phyloP scores from a whole-genome alignment of 2,329 filamentous ascomycete species.

The Stemphylium beticola region DNA sequence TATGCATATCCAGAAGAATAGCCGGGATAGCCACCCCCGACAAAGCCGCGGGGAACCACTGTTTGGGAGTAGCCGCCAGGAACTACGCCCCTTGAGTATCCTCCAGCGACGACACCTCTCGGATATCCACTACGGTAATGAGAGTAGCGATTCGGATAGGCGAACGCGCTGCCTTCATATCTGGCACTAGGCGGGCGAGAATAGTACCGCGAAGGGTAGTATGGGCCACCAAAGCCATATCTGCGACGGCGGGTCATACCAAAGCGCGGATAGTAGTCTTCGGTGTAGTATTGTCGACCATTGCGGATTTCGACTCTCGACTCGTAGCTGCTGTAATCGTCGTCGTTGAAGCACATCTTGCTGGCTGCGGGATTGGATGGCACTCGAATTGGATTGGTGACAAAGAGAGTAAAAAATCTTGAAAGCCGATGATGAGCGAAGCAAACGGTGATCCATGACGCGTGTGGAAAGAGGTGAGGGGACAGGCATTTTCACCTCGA shows the following conservation, averaged over 20 bases:
- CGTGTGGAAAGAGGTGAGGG: neutral
- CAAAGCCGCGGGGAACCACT: conserved; percentile 1
- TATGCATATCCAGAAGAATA: conserved; percentile 18
- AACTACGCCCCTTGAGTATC: conserved; percentile 9
- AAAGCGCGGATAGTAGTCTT: conserved; percentile 13
- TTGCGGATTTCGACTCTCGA: conserved; percentile 22
- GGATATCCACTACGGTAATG: conserved; percentile 7
- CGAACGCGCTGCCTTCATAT: conserved; percentile 9
- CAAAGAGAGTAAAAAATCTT: neutral
- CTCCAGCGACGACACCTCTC: neutral
- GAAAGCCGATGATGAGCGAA: neutral
- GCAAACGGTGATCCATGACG: conserved; percentile 5
- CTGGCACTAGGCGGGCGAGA: conserved; percentile 18
- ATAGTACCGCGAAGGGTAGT: conserved; percentile 40
- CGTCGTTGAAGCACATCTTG: conserved; percentile 36
- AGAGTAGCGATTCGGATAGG: conserved; percentile 13
- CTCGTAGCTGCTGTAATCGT: conserved; percentile 20
- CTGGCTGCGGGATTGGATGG: neutral
- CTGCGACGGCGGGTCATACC: conserved; percentile 28
- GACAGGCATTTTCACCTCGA: neutral
- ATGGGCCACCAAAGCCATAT: conserved; percentile 28
- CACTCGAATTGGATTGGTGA: neutral
- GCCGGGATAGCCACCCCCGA: neutral
- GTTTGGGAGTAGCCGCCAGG: conserved; percentile 4
- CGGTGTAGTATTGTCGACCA: conserved; percentile 16